Base-by-base conservation (phyloP, 768 basidiomycete species). In the Tricholoma bakamatsutake region DNA sequence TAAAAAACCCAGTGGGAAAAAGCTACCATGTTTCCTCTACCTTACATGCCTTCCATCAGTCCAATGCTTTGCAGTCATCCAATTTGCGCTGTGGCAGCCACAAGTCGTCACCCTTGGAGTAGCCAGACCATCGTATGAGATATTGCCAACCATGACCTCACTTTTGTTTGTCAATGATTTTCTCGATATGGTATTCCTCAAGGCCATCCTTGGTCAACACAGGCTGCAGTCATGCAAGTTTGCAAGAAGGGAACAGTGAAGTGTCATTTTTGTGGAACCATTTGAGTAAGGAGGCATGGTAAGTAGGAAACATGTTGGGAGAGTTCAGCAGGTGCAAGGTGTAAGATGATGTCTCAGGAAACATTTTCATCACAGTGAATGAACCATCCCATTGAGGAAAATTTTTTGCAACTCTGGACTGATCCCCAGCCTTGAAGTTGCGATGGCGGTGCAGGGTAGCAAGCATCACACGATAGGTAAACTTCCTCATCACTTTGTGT, bases 371-470 rank as follows among this genome's bases (percentile, higher is more conserved):
- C 7, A 76, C 53, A 0, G 0, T 30, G 54, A 63, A 72, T 0
- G 66, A 70, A 0, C 72, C 63, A 49, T 77, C 68, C 10, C 46
- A 72, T 71, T 69, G 0, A 67, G 67, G 0, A 63, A 61, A 3
- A 61, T 59, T 2, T 62, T 59, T 1, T 63, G 63, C 5, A 35
- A 42, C 0, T 57, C 24, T 30, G 61, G 61, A 50, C 67, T 74
- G 1, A 67, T 55, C 5, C 53, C 50, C 0, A 0, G 55, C 24
- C 28, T 61, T 62, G 51, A 67, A 74, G 1, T 68, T 55, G 5
- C 54, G n/a, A n/a, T n/a, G n/a, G n/a, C n/a, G n/a, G n/a, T n/a
- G n/a, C n/a, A n/a, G n/a, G n/a, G n/a, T n/a, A 1, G 64, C 64
- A 1, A 76, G 57, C 49, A 71, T 53, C 1, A 76, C 71, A 0